Evolutionary conservation across 495 filamentous ascomycete genomes (phyloP), one percentile per base, ranked within the genome.

Genomic region (Penicillium canariense): DNA sequence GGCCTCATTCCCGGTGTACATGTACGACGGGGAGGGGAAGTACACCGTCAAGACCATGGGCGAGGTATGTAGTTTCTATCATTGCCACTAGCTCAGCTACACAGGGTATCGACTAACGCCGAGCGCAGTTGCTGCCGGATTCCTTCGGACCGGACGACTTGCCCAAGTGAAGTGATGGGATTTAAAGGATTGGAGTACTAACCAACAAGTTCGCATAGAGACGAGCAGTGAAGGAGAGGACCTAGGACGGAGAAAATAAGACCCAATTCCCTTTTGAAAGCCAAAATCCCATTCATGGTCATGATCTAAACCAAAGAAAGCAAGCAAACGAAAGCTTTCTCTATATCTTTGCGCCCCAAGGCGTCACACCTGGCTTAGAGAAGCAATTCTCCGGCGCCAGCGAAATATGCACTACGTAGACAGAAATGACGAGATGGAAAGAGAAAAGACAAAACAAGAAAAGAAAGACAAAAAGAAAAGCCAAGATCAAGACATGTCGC

Each of bases 21-120:
- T 98, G 94, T 92, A 90, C 68, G 90, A 91, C 65, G 85, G 79
- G 49, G 77, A 89, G 38, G 85, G 83, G 4, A 76, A 83, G 25
- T 88, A 80, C 56, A 77, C 79, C 8, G 80, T 91, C n/a, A 83
- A 80, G 76, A 90, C 81, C 35, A 77, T 97, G 55, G 84, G 82
- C 46, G 81, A 90, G 79, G 87, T 89, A 73, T 57, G 77, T 69
- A 25, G 26, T 57, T 25, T 46, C 11, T 34, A 25, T 39, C 25
- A 8, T 14, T 40, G 7, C 36, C 17, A 9, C 2, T 8, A 34
- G 14, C 8, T 9, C 31, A 40, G 2, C 18, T 52, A 34, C 0
- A 23, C 35, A 27, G 28, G 28, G 48, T 34, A 26, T 11, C 39
- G 2, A 43, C 23, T 34, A 26, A 56, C 25, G 56, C 11, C 48